Evolutionary conservation across 768 basidiomycete species (phyloP).

Genomic region (Mycena haematopus): DNA sequence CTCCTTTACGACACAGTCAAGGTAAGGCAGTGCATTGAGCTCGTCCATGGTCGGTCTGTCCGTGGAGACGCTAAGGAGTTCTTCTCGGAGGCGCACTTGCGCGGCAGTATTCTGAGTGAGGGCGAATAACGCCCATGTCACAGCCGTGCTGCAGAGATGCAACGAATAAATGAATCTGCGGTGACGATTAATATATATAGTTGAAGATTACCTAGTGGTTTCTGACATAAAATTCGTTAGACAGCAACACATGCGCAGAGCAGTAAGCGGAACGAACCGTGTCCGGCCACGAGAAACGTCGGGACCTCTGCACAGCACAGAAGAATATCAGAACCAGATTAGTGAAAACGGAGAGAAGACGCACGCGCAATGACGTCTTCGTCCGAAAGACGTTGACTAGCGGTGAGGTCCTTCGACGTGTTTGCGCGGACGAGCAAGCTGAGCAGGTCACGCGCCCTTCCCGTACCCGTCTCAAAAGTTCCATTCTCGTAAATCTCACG

Average conservation of each 20-base stretch:
- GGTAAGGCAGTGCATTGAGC: no score
- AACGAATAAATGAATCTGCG: no score
- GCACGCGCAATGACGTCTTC: slow-evolving; percentile 63
- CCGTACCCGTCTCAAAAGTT: slow-evolving; percentile 37
- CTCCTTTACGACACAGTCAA: no score
- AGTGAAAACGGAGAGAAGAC: slow-evolving; percentile 25
- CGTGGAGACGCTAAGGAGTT: no score
- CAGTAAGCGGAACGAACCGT: slow-evolving; percentile 26
- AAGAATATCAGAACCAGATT: no score
- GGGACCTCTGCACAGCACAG: slow-evolving; percentile 26
- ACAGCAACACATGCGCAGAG: neutral
- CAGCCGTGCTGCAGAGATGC: no score
- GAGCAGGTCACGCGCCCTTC: slow-evolving; percentile 54
- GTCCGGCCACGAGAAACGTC: slow-evolving; percentile 65
- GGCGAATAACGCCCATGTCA: no score
- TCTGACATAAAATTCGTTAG: slow-evolving; percentile 35
- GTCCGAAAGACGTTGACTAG: slow-evolving; percentile 61
- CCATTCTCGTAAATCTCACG: slow-evolving; percentile 36
- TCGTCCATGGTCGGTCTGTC: no score
- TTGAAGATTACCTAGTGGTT: slow-evolving; percentile 50
- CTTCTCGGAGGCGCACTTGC: no score
- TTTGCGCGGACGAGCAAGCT: slow-evolving; percentile 69
- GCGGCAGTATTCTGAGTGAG: no score
- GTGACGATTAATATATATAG: no score
- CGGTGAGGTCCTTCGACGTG: slow-evolving; percentile 63